Evolutionary conservation across 495 filamentous ascomycete genomes (phyloP).

Genomic region (Annulohypoxylon maeteangense): DNA sequence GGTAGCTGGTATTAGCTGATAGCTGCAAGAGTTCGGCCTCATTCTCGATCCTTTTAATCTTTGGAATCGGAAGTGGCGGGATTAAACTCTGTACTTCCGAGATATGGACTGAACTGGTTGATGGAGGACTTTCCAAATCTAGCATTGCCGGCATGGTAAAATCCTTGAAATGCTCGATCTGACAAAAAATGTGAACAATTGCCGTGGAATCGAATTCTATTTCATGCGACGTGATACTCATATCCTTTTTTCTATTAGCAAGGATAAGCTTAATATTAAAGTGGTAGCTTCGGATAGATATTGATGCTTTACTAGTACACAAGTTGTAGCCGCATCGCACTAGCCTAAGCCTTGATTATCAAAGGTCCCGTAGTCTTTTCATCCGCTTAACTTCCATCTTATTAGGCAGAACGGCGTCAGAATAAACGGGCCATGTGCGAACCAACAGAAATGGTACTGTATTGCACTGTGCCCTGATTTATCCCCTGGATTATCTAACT

Average conservation of each 20-base stretch:
- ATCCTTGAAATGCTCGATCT: neutral
- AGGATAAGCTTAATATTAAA: conserved; percentile 36
- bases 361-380: conserved; percentile 21
- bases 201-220: conserved; percentile 11
- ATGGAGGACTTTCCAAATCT: conserved; percentile 15
- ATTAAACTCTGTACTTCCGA: neutral
- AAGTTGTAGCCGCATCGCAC: conserved; percentile 16
- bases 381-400: neutral
- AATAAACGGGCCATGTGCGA: no score
- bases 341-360: conserved; percentile 16
- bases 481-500: no score
- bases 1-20: no score
- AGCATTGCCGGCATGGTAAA: neutral
- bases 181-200: conserved; percentile 16
- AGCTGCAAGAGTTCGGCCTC: neutral
- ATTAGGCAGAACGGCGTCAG: no score
- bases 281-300: conserved; percentile 27
- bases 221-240: conserved; percentile 22
- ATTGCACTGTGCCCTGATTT: no score
- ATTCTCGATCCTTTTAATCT: neutral
- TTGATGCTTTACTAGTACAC: neutral
- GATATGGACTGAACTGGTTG: neutral
- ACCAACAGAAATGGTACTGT: no score
- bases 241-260: conserved; percentile 15
- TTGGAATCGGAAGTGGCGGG: conserved; percentile 18